Conservation (phyloP, 2,329 filamentous ascomycete species). For the Phoma sp. region DNA sequence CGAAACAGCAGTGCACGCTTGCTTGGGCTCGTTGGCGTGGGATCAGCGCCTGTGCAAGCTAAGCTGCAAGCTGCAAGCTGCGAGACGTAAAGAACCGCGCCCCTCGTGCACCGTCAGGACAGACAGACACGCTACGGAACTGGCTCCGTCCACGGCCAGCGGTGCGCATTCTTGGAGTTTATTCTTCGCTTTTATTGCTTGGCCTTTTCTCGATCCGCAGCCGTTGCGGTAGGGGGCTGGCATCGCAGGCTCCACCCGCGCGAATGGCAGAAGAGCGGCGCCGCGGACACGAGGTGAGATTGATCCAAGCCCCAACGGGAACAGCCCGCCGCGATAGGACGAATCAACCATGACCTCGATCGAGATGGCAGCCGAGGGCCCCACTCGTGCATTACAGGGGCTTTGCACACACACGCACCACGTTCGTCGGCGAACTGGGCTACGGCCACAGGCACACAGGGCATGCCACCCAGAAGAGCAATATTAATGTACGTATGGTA, state of each 20-base stretch:
- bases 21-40: slow-evolving; percentile 6
- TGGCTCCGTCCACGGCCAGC: slow-evolving; percentile 16
- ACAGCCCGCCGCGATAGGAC: slow-evolving; percentile 25
- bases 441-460: neutral
- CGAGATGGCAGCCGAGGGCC: slow-evolving; percentile 35
- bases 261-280: slow-evolving; percentile 22
- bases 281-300: slow-evolving; percentile 31
- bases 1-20: slow-evolving; percentile 17
- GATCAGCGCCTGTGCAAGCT: slow-evolving; percentile 9
- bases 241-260: slow-evolving; percentile 31
- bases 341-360: slow-evolving; percentile 33
- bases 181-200: slow-evolving; percentile 6
- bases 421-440: slow-evolving; percentile 12
- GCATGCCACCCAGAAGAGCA: slow-evolving; percentile 3
- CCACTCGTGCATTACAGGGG: slow-evolving; percentile 22
- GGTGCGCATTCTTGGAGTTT: neutral
- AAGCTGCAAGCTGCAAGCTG: neutral
- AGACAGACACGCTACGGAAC: slow-evolving; percentile 6
- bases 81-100: slow-evolving; percentile 1
- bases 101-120: slow-evolving; percentile 12
- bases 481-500: too few relatives aligned
- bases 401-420: slow-evolving; percentile 14
- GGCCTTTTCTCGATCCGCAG: slow-evolving; percentile 25
- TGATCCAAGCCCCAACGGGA: slow-evolving; percentile 21
- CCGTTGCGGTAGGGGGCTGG: slow-evolving; percentile 30